Evolutionary conservation across 176 grass and related monocot species (phyloP).

Genomic region (Chloris gayana): DNA sequence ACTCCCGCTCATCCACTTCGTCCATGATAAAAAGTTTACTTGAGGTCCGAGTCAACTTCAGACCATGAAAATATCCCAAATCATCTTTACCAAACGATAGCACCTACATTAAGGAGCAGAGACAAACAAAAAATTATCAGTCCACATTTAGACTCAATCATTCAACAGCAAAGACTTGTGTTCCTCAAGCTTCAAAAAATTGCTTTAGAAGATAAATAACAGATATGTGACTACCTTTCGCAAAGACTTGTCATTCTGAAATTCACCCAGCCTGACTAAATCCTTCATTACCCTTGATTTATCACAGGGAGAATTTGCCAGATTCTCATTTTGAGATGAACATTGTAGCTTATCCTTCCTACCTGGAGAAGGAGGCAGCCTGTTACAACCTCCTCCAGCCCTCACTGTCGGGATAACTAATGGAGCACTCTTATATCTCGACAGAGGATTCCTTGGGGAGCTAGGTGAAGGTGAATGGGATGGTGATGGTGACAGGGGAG

Average conservation of each 20-base stretch:
- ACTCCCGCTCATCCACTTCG: constrained; percentile 57
- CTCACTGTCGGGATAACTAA: constrained; percentile 35
- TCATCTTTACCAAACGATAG: constrained; percentile 63
- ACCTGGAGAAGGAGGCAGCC: constrained; percentile 47
- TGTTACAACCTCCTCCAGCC: constrained; percentile 15
- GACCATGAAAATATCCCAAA: constrained; percentile 52
- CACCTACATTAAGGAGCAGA: constrained; percentile 38
- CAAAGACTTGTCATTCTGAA: constrained; percentile 30
- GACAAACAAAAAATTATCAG: constrained; percentile 27
- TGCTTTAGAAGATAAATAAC: constrained; percentile 34
- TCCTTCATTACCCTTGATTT: constrained; percentile 40
- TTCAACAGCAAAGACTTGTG: constrained; percentile 9
- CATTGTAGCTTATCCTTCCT: constrained; percentile 39
- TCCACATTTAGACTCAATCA: constrained; percentile 18
- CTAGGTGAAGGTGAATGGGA: constrained; percentile 39
- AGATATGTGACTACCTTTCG: constrained; percentile 46
- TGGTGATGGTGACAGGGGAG: constrained; percentile 48
- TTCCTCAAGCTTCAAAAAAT: constrained; percentile 39
- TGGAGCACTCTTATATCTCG: constrained; percentile 60
- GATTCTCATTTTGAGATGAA: constrained; percentile 41
- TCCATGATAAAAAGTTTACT: constrained; percentile 62
- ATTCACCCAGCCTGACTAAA: constrained; percentile 45
- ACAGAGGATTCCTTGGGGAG: constrained; percentile 45
- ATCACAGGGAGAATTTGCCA: constrained; percentile 28
- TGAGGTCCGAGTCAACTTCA: constrained; percentile 48